Evolutionary conservation across 1,139 yeast species (phyloP).

Genomic region (Saccharomyces hybrid): DNA sequence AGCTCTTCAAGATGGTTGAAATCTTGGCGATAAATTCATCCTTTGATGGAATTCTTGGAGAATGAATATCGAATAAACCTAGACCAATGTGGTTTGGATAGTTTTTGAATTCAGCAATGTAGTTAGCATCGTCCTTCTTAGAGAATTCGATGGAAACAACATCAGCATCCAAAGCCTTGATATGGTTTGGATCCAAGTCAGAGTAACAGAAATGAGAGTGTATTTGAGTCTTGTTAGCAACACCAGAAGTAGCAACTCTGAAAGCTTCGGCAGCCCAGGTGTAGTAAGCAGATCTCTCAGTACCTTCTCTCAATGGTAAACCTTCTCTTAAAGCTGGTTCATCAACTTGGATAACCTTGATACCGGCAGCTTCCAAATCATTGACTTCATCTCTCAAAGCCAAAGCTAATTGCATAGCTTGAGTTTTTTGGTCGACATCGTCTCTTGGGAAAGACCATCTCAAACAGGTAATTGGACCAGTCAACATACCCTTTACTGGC

Average conservation of each 20-base stretch:
- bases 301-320: slow-evolving; percentile 97
- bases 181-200: slow-evolving; percentile 98
- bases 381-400: slow-evolving; percentile 98
- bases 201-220: slow-evolving; percentile 99
- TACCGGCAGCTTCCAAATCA: slow-evolving; percentile 97
- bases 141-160: slow-evolving; percentile 98
- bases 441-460: slow-evolving; percentile 99
- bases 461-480: slow-evolving; percentile 98
- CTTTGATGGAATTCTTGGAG: slow-evolving; percentile 98
- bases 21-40: slow-evolving; percentile 93
- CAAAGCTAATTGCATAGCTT: slow-evolving; percentile 94
- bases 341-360: slow-evolving; percentile 96
- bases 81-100: slow-evolving; percentile 99
- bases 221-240: slow-evolving; percentile 87
- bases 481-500: slow-evolving; percentile 99
- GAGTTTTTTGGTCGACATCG: slow-evolving; percentile 88
- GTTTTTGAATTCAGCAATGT: slow-evolving; percentile 93
- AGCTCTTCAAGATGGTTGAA: slow-evolving; percentile 87
- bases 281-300: slow-evolving; percentile 92
- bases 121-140: slow-evolving; percentile 98
- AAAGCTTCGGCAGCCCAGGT: slow-evolving; percentile 99
- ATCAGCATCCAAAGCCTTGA: slow-evolving; percentile 98
- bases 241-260: slow-evolving; percentile 99
- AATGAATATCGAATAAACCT: slow-evolving; percentile 97
- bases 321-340: slow-evolving; percentile 99